Conservation (phyloP, 129 eudicot genomes). For the Escallonia herrerae region DNA sequence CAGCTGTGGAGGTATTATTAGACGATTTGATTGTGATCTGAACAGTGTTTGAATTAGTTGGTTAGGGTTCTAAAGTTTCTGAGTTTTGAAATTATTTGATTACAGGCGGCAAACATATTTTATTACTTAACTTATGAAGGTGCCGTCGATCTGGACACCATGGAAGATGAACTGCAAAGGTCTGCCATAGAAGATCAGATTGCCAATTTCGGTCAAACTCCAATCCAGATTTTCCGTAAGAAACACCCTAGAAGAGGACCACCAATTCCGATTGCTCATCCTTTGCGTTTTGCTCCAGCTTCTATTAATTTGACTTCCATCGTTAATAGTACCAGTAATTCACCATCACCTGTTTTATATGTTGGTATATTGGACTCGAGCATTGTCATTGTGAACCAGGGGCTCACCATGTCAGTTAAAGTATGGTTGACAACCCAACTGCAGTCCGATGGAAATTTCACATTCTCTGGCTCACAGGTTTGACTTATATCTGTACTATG, state of each 20-base stretch:
- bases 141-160: slow-evolving; percentile 86
- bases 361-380: slow-evolving; percentile 60
- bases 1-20: slow-evolving; percentile 85
- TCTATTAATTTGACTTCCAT: slow-evolving; percentile 81
- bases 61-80: slow-evolving; percentile 4
- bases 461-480: slow-evolving; percentile 96
- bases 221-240: slow-evolving; percentile 84
- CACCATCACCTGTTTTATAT: slow-evolving; percentile 63
- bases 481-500: neutral
- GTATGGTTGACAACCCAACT: slow-evolving; percentile 94
- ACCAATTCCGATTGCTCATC: slow-evolving; percentile 99
- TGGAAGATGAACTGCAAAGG: slow-evolving; percentile 95
- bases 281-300: slow-evolving; percentile 84
- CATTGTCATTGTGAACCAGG: slow-evolving; percentile 69
- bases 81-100: slow-evolving; percentile 14
- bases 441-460: slow-evolving; percentile 96
- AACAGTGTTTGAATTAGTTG: neutral
- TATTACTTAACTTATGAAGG: slow-evolving; percentile 95
- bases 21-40: slow-evolving; percentile 3
- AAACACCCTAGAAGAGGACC: slow-evolving; percentile 98
- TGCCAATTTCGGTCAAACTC: slow-evolving; percentile 98
- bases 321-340: slow-evolving; percentile 39
- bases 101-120: slow-evolving; percentile 92
- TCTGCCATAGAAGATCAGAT: slow-evolving; percentile 98
- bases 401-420: slow-evolving; percentile 73